Percentiles rank a stretch among this genome's conserved stretches.
Evolutionary conservation across 495 filamentous ascomycete species (phyloP).

Genomic region (Penicillium cataractarum): DNA sequence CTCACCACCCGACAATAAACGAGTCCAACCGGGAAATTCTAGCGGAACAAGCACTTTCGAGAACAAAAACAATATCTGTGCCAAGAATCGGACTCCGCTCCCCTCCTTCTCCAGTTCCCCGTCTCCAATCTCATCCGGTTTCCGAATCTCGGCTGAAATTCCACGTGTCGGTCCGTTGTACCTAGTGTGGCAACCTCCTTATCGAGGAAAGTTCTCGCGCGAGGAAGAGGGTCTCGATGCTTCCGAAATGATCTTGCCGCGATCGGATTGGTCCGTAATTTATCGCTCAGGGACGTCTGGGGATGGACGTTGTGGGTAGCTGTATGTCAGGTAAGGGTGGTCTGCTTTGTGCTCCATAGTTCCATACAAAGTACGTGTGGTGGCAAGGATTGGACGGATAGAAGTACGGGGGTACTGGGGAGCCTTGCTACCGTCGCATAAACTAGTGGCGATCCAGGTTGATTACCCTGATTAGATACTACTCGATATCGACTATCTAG

Average conservation of each 20-base stretch:
- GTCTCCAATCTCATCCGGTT: not conserved
- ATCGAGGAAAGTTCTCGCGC: not conserved
- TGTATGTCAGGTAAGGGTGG: not conserved
- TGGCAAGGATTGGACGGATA: not conserved
- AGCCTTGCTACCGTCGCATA: not conserved
- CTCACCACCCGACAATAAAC: not conserved
- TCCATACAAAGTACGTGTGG: not conserved
- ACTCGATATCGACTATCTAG: not conserved
- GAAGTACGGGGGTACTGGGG: not conserved
- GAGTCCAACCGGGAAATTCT: not conserved
- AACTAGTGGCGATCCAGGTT: not conserved
- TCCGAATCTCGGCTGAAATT: not conserved
- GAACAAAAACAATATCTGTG: not conserved
- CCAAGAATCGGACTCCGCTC: constrained; percentile 2
- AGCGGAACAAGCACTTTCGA: constrained; percentile 1
- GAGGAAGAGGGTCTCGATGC: not conserved
- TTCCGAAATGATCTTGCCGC: not conserved
- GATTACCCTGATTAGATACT: not conserved
- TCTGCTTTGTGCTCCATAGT: not conserved
- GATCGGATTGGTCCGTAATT: not conserved
- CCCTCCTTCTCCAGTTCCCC: not conserved
- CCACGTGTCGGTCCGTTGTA: not conserved
- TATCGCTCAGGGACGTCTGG: not conserved
- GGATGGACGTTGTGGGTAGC: not conserved
- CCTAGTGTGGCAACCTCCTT: not conserved